These are phyloP conservation scores for Solanum chilense DNA, from an alignment of 257 asterid genomes.

Conservation along the genomic window DNA sequence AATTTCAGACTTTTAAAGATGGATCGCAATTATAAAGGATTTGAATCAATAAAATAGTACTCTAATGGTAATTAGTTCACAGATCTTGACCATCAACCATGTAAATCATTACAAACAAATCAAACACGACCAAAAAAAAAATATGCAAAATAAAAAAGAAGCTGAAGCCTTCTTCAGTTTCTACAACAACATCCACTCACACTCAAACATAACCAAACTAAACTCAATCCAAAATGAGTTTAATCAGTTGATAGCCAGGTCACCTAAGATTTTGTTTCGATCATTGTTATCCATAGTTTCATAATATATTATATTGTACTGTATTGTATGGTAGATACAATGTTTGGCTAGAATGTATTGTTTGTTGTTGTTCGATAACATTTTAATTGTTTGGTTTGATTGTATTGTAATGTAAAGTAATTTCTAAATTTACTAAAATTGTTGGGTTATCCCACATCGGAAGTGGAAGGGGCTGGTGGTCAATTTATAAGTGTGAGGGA, in stretches of 20 bases:
- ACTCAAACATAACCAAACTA: background rate
- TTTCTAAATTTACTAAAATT: too few species aligned
- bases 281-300: too few species aligned
- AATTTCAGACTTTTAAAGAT: background rate
- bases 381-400: too few species aligned
- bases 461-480: too few species aligned
- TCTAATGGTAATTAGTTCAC: background rate
- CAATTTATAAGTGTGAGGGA: too few species aligned
- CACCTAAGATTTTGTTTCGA: too few species aligned
- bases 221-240: background rate
- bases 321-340: too few species aligned
- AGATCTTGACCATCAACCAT: background rate
- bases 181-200: background rate
- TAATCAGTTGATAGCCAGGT: background rate
- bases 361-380: too few species aligned
- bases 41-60: background rate
- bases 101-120: background rate
- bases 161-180: background rate
- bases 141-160: background rate
- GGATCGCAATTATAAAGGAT: background rate
- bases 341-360: too few species aligned
- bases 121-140: background rate
- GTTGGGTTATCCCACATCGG: too few species aligned
- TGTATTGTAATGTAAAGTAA: too few species aligned
- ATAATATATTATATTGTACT: too few species aligned